phyloP scores from a whole-genome alignment of 2,329 filamentous ascomycete genomes.

The Aspergillus udagawae region DNA sequence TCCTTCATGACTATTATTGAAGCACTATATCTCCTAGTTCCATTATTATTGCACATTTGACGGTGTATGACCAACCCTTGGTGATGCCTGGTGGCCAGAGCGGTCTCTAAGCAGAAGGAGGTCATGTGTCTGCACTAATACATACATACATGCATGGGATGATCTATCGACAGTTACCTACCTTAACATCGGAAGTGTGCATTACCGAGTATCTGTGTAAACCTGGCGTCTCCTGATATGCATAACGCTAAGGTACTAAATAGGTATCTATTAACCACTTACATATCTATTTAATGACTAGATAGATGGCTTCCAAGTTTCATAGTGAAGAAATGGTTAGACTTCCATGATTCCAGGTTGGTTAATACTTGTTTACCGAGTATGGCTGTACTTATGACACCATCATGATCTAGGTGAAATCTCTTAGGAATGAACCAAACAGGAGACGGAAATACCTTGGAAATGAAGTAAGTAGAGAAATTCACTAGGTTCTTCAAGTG shows the following conservation, averaged over 20 bases:
- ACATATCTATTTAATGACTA: neutral
- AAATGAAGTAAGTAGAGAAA: neutral
- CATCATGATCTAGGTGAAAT: neutral
- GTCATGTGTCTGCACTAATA: conserved; percentile 1
- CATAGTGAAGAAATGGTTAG: neutral
- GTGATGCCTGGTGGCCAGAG: neutral
- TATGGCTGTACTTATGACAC: neutral
- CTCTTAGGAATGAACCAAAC: neutral
- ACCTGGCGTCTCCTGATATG: neutral
- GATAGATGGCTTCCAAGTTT: neutral
- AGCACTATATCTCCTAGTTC: neutral
- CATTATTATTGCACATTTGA: neutral
- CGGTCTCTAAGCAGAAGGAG: conserved; percentile 1
- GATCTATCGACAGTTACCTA: neutral
- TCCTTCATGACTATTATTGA: neutral
- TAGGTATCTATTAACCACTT: neutral
- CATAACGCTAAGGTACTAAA: neutral
- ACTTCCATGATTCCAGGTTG: neutral
- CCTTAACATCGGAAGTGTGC: too few species aligned
- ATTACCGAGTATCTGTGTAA: neutral
- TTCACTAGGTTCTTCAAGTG: neutral
- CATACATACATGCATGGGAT: neutral
- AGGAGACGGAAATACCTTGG: neutral
- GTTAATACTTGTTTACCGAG: neutral
- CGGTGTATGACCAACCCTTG: neutral